A percentile compares a stretch with the other conserved stretches of the same genome.
These are phyloP conservation scores for Galium porrigens DNA, from an alignment of 305 asterid genomes.

Conservation along the genomic window DNA sequence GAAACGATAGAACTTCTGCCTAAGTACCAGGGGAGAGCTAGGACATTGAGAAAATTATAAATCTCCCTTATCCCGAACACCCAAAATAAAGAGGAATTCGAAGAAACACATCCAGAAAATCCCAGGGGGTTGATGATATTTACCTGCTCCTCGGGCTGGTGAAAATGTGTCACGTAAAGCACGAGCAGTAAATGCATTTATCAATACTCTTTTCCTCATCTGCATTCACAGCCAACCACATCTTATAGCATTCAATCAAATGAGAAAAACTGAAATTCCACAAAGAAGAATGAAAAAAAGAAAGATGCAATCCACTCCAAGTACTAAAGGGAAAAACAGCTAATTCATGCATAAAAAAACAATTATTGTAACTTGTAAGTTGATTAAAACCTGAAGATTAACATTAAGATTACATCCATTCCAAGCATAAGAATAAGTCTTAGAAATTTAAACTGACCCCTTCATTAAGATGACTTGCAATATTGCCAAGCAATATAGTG, in stretches of 20 bases:
- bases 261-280: slow-evolving; percentile 9
- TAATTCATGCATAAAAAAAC: neutral
- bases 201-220: slow-evolving; percentile 93
- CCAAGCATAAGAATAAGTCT: too few species aligned
- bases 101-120: neutral
- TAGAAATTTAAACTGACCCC: slow-evolving; percentile 53
- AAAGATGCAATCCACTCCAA: neutral
- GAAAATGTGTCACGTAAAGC: slow-evolving; percentile 94
- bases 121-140: neutral
- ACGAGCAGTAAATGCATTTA: slow-evolving; percentile 91
- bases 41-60: neutral
- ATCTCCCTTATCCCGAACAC: neutral
- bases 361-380: neutral
- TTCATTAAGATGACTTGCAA: slow-evolving; percentile 82
- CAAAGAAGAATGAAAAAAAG: neutral
- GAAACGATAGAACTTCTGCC: slow-evolving; percentile 19
- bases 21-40: slow-evolving; percentile 9
- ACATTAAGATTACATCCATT: neutral
- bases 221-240: slow-evolving; percentile 25
- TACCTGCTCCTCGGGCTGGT: slow-evolving; percentile 99
- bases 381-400: neutral
- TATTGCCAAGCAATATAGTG: slow-evolving; percentile 92
- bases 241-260: slow-evolving; percentile 9
- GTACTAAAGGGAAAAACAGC: neutral
- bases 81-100: neutral